Percentiles rank a stretch among this genome's conserved stretches.
Conservation (phyloP, 345 rosid genomes). For the Hibiscus trionum region DNA sequence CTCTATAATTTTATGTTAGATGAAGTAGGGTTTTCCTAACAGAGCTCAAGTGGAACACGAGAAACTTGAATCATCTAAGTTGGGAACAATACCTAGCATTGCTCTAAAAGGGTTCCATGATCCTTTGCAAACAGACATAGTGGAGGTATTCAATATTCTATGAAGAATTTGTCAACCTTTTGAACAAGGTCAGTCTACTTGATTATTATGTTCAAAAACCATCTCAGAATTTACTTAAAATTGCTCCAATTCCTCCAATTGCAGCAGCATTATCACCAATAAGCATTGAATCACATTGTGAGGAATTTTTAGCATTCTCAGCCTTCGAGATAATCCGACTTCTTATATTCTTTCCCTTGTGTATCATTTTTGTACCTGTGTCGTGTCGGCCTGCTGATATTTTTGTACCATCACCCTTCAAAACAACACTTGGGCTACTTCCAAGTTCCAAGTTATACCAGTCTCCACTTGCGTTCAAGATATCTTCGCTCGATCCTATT, state of each 20-base stretch:
- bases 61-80: no score
- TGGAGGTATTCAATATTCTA: no score
- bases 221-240: not conserved
- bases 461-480: constrained; percentile 99
- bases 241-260: constrained; percentile 1
- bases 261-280: constrained; percentile 91
- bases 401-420: constrained; percentile 90
- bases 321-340: constrained; percentile 94
- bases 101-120: no score
- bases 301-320: constrained; percentile 77
- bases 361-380: constrained; percentile 95
- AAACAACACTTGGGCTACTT: constrained; percentile 83
- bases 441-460: constrained; percentile 96
- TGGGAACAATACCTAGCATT: no score
- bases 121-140: no score
- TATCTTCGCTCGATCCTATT: constrained; percentile 50
- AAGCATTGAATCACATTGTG: constrained; percentile 95
- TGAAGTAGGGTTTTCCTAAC: no score
- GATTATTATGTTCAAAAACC: no score
- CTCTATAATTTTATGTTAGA: no score
- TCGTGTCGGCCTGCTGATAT: constrained; percentile 50
- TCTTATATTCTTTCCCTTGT: constrained; percentile 80
- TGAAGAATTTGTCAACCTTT: no score
- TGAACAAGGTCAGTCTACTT: no score
- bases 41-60: no score